Base-by-base conservation (phyloP, 2,329 filamentous ascomycete species). In the Thelonectria blattea region DNA sequence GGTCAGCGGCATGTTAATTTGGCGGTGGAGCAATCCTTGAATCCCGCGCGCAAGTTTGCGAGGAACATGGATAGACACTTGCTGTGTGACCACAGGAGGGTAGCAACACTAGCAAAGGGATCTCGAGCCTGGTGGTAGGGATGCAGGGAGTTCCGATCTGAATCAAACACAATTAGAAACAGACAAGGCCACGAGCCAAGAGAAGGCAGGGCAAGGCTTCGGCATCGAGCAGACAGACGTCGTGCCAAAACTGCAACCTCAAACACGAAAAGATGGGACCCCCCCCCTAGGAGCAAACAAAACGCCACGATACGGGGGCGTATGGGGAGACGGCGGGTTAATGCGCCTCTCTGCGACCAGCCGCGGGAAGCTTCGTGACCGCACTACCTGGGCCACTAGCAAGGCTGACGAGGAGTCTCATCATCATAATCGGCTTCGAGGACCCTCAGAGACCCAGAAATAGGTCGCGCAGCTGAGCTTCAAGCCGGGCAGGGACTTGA, bases 161-260 rank as follows among this genome's bases (percentile, higher is more conserved):
- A 41, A 50, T 52, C 52, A 43, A 56, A 43, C 52, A 52, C 32
- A 39, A 24, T 54, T 46, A 27, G 42, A 39, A 47, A 47, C 18
- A 43, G 34, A 37, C 34, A 37, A 37, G 34, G 34, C 34, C 34
- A 37, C 8, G 27, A 30, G 27, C 41, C 43, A 47, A 47, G 45
- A 47, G 22, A n/a, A 47, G 43, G 43, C 20, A 27, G 9, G 17
- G 42, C 46, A 17, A 34, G 47, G 37, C 62, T 53, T 37, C 50
- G 49, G 37, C 58, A 68, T 66, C 63, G 52, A 69, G 51, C 56
- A 64, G 46, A 49, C 51, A 56, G 61, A 54, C 47, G 37, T 49
- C 52, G 51, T 46, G 24, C 61, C 64, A 63, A 65, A 67, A 57
- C 65, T 68, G 56, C 62, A 67, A 68, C 50, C 54, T 58, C 55